Conservation (phyloP, 768 basidiomycete genomes). For the Brasilioporus rufonigricans region DNA sequence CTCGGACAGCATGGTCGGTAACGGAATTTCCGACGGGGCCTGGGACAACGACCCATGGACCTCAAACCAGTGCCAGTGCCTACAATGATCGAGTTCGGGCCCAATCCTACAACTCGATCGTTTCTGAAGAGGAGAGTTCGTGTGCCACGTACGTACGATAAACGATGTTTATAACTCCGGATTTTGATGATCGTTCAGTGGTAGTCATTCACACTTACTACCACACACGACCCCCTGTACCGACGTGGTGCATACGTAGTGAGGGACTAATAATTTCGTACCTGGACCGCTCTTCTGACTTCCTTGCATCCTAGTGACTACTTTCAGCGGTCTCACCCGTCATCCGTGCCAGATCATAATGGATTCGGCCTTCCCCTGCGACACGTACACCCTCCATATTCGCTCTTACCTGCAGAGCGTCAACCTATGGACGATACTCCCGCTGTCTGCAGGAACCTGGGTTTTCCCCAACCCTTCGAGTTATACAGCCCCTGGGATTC, state of each 20-base stretch:
- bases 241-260: slow-evolving; percentile 7
- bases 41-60: neutral
- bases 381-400: neutral
- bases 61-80: slow-evolving; percentile 2
- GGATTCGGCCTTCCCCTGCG: neutral
- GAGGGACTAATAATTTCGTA: neutral
- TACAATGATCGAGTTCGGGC: slow-evolving; percentile 5
- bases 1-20: slow-evolving; percentile 7
- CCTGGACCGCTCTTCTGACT: neutral
- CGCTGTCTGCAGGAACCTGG: neutral
- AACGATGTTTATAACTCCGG: neutral
- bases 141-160: slow-evolving; percentile 9
- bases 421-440: neutral
- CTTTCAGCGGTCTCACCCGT: neutral
- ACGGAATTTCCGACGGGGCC: neutral
- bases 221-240: neutral
- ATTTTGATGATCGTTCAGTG: slow-evolving; percentile 1
- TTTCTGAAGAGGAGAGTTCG: neutral
- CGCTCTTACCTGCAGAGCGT: neutral
- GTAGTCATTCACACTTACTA: slow-evolving; percentile 4
- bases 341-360: neutral
- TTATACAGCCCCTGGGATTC: slow-evolving; percentile 7
- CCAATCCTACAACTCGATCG: neutral
- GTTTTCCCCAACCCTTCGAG: neutral
- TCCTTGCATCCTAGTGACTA: slow-evolving; percentile 1